Evolutionary conservation across 345 rosid genomes (phyloP), one percentile per base, ranked within the genome.

Genomic region (Raphanus sativus): DNA sequence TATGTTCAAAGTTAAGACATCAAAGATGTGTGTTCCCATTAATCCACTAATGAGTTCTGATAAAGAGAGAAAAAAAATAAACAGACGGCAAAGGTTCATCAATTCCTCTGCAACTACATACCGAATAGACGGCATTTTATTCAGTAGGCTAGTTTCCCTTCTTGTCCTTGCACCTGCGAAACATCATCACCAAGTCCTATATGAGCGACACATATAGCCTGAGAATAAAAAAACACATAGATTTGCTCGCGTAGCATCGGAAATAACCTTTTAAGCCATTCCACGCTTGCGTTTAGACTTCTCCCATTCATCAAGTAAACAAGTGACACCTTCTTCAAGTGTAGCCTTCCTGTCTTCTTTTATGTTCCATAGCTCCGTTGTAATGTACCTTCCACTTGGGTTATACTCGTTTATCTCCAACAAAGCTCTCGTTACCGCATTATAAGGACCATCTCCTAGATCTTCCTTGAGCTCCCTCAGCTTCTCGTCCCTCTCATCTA

Each of bases 351-450:
- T 91, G 60, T 86, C 87, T 71, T 85, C 88, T 60, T 63, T 70
- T 21, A 86, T 74, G 81, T 89, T 89, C 98, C 99, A 95, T 71
- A 92, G 70, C 83, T 92, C 94, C 2, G 88, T 71, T 71, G 74
- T 84, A 65, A 91, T 82, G 58, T 92, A 95, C 73, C 94, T 85
- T 75, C 99, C 99, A 75, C 99, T 95, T 0, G 99, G 96, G 70
- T 95, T 95, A 88, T 88, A 88, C 48, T 95, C 98, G 29, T 92
- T 91, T 75, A 92, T 86, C 86, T 95, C 92, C 78, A 60, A 58
- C 79, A 92, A 69, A 45, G 99, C 86, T 38, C 76, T 65, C 3
- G 84, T 58, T 8, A 95, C 98, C 0, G 93, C 89, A 8, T 73
- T 78, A 76, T 84, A 89, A 26, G 78, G 94, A 64, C 86, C 89